phyloP scores from a whole-genome alignment of 2,329 filamentous ascomycete species.

The Orbilia brochopaga region DNA sequence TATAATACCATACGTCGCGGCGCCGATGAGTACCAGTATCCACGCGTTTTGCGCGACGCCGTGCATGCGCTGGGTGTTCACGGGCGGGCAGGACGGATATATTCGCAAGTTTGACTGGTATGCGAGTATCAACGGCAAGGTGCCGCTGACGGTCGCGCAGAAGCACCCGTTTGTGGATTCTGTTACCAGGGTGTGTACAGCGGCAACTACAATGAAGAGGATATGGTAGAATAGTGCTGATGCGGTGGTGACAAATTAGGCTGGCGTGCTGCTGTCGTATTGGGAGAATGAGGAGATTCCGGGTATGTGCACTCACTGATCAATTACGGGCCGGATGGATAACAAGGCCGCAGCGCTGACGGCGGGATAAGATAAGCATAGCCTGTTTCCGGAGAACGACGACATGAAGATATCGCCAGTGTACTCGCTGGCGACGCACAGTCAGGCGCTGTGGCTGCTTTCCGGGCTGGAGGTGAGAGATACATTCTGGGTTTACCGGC shows the following conservation, averaged over 20 bases:
- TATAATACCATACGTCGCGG: slow-evolving; percentile 95
- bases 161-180: slow-evolving; percentile 96
- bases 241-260: slow-evolving; percentile 61
- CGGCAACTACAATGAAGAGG: neutral
- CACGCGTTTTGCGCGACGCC: slow-evolving; percentile 91
- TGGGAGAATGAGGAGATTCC: slow-evolving; percentile 94
- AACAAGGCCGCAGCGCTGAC: slow-evolving; percentile 13
- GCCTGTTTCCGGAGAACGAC: slow-evolving; percentile 49
- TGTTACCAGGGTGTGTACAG: slow-evolving; percentile 69
- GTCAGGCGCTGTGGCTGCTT: slow-evolving; percentile 86
- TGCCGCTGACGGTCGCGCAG: slow-evolving; percentile 91
- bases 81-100: slow-evolving; percentile 90
- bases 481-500: neutral
- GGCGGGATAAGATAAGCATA: slow-evolving; percentile 46
- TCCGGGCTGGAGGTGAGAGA: slow-evolving; percentile 74
- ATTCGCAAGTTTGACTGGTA: slow-evolving; percentile 96
- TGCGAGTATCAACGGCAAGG: slow-evolving; percentile 92
- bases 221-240: neutral
- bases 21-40: slow-evolving; percentile 92
- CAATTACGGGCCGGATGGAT: neutral
- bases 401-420: slow-evolving; percentile 75
- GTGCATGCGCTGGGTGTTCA: slow-evolving; percentile 94
- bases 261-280: slow-evolving; percentile 90
- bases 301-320: too few relatives aligned
- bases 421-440: slow-evolving; percentile 90